Evolutionary conservation across 2,329 filamentous ascomycete species (phyloP), one percentile per base, ranked within the genome.

Genomic region (Thelonectria rubi): DNA sequence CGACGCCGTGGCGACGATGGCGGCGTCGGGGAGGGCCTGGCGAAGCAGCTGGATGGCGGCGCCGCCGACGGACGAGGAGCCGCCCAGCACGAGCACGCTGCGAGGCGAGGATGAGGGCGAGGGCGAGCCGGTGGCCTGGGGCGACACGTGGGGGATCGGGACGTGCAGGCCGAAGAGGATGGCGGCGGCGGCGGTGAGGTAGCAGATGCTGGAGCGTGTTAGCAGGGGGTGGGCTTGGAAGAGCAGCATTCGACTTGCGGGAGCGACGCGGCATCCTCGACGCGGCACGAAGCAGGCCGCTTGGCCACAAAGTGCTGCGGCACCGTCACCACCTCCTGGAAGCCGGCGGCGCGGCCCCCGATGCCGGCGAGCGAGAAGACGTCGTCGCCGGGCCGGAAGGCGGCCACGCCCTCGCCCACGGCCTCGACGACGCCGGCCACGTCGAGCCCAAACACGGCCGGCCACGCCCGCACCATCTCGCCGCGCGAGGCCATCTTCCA

Each of bases 341-440:
- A 68, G 18, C 58, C 63, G 10, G 66, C 66, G 0, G 58, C 32
- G 45, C 60, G 66, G n/a, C 63, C 66, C 3, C 66, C 65, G 37
- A 69, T 64, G 11, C 65, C 68, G 20, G 60, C 61, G 14, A 68
- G 55, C 14, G 54, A 58, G 46, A 70, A 63, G 15, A 83, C 81
- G 46, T 81, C 74, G 63, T 83, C 81, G 14, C 81, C 81, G 0
- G 67, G 60, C 26, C 60, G 46, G 39, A 71, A 69, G 17, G 43
- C 55, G 1, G 55, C 57, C 14, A 71, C 67, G 5, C 60, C 58
- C 1, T 63, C 57, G 12, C 72, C 72, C 3, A 72, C 64, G 17
- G 62, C 30, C 34, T 71, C 67, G 45, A 74, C 57, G 3, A 65
- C 54, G 24, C 71, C 72, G 7, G 72, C 57, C 14, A 50, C 57